A percentile compares a stretch with the other conserved stretches of the same genome.
These are phyloP conservation scores for Phytophthora sansomeana DNA, from an alignment of 352 stramenopile genomes.

Conservation along the genomic window DNA sequence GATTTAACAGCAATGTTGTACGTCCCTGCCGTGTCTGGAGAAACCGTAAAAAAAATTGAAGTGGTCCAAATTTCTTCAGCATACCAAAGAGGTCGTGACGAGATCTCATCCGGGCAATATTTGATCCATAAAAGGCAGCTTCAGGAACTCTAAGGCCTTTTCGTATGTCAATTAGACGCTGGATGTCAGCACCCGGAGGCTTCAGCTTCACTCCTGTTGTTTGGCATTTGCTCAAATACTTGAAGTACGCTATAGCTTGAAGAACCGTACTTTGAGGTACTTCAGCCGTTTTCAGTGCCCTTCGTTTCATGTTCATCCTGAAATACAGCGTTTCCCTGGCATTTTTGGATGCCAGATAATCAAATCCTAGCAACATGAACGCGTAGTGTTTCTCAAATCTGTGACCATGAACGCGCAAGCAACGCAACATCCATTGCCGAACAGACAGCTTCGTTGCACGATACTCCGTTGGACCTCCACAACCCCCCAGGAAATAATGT, in stretches of 20 bases:
- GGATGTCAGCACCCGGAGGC: conserved; percentile 1
- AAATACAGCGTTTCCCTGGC: conserved; percentile 32
- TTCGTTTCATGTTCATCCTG: conserved; percentile 20
- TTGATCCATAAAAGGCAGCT: no score
- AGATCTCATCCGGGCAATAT: no score
- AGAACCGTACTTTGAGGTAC: conserved; percentile 4
- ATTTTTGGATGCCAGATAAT: no score
- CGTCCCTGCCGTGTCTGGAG: no score
- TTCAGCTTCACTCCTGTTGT: neutral
- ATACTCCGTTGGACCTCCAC: conserved; percentile 32
- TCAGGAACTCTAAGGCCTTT: conserved; percentile 29
- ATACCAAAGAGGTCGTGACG: no score
- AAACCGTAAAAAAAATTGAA: conserved; percentile 41
- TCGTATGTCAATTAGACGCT: conserved; percentile 20
- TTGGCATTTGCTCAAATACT: neutral
- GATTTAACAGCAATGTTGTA: neutral
- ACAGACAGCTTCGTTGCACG: conserved; percentile 14
- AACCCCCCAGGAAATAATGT: conserved; percentile 32
- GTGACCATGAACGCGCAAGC: no score
- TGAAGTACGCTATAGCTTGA: conserved; percentile 25
- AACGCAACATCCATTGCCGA: no score
- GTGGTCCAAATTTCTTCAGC: conserved; percentile 29
- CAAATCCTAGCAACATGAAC: no score
- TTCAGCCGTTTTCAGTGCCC: conserved; percentile 14
- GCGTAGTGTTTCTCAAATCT: no score